These are phyloP conservation scores for Bruguiera gymnorhiza DNA, from an alignment of 345 rosid species.

Conservation along the genomic window DNA sequence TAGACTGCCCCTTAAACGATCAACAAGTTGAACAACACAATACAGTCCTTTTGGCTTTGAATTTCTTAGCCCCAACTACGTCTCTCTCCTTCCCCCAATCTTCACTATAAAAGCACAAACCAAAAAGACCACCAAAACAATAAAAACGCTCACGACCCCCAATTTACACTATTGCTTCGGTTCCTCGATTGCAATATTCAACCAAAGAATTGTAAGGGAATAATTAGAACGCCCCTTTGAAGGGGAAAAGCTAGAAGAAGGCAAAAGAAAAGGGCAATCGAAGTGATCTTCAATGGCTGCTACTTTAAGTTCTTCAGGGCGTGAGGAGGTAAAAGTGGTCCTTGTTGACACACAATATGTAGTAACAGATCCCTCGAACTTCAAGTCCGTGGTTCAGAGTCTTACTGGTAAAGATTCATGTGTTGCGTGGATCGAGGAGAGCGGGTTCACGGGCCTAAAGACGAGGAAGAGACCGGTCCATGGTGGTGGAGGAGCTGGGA, in stretches of 20 bases:
- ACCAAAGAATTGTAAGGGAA: too few relatives aligned
- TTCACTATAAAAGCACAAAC: too few relatives aligned
- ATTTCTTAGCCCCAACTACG: neutral
- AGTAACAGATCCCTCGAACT: constrained; percentile 46
- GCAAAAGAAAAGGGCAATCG: neutral
- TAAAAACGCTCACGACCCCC: too few relatives aligned
- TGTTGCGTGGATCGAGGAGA: constrained; percentile 32
- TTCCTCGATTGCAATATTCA: too few relatives aligned
- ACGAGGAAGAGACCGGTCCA: constrained; percentile 13
- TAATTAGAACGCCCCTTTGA: too few relatives aligned
- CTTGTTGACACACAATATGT: constrained; percentile 55
- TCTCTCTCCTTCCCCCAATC: too few relatives aligned
- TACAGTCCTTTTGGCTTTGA: neutral
- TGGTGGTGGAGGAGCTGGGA: neutral
- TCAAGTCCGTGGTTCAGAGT: constrained; percentile 63
- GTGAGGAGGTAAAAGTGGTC: constrained; percentile 42
- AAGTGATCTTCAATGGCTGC: constrained; percentile 6
- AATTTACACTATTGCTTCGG: too few relatives aligned
- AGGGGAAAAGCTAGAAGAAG: neutral
- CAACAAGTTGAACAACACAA: neutral
- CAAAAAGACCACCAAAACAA: neutral
- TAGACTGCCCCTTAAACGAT: constrained; percentile 9
- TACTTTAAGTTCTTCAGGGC: neutral
- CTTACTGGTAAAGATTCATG: constrained; percentile 64
- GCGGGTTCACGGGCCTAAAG: constrained; percentile 13